Evolutionary conservation across 2,329 filamentous ascomycete genomes (phyloP), one percentile per base, ranked within the genome.

Genomic region (Juglanconis oblonga): DNA sequence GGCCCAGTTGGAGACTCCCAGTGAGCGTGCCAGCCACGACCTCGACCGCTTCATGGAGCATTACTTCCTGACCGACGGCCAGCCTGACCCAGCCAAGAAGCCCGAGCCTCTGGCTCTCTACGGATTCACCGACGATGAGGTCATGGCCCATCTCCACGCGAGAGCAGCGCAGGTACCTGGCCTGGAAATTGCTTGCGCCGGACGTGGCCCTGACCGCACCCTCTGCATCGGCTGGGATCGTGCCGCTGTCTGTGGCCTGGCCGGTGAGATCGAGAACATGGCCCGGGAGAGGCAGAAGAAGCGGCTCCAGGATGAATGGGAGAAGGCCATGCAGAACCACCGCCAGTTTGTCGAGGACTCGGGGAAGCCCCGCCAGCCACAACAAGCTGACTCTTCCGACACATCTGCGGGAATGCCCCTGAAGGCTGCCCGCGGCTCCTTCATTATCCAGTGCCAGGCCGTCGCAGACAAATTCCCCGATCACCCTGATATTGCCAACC

Each of bases 151-250:
- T 7, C 31, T 55, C 3, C 52, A 35, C 38, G 40, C 17, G 29
- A 44, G 42, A 9, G 40, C 52, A 14, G 36, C 24, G 31, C 24
- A 33, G 24, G 52, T 55, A 9, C 52, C 52, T n/a, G 52, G 52
- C 11, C 52, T 55, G 11, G 38, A 55, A n/a, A 29, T 47, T 32
- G 29, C 31, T 11, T 35, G 24, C 38, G 52, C 17, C 29, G 24
- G 38, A 7, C 14, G 31, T 10, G 52, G 42, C 11, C 52, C 52
- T 9, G 42, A 55, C n/a, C 52, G 14, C 29, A 35, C 42, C 1
- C 4, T 55, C 29, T 55, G 52, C 42, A 45, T 55, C 31, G 52
- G 52, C 29, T 55, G 52, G 52, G 40, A 55, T 36, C 32, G 52
- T 10, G 32, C 29, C 32, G 52, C 24, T 14, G 52, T 55, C 29